phyloP scores from a whole-genome alignment of 805 yeast species.

The Yarrowia sp. region DNA sequence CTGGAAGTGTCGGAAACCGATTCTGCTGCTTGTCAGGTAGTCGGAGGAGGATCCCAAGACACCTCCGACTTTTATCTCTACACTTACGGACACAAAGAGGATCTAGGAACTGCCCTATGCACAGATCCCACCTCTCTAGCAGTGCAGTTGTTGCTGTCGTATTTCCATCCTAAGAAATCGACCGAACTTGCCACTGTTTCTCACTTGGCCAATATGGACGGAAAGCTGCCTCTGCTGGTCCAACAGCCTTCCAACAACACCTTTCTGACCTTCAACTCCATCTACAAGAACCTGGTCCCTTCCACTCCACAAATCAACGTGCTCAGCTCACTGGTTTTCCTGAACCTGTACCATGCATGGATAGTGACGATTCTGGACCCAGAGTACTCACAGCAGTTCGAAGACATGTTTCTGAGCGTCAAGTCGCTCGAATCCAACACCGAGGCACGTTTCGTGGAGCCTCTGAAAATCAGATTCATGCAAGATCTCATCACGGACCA shows the following conservation, averaged over 20 bases:
- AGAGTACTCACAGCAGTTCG: not conserved
- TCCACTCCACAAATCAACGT: not conserved
- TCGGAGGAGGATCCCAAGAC: conserved; percentile 25
- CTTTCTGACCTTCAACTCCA: conserved; percentile 9
- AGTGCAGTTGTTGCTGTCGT: conserved; percentile 29
- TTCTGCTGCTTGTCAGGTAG: not conserved
- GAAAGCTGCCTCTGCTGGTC: conserved; percentile 27
- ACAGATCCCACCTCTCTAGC: conserved; percentile 37
- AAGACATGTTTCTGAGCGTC: conserved; percentile 26
- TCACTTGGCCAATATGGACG: conserved; percentile 25
- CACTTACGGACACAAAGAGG: conserved; percentile 32
- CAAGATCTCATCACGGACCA: conserved; percentile 8
- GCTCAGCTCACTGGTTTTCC: conserved; percentile 26
- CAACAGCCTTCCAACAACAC: not conserved
- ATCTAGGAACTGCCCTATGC: conserved; percentile 29
- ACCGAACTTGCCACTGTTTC: not conserved
- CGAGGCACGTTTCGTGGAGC: conserved; percentile 12
- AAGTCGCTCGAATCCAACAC: conserved; percentile 8
- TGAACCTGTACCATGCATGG: conserved; percentile 30
- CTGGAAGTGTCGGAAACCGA: conserved; percentile 19
- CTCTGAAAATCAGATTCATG: conserved; percentile 11
- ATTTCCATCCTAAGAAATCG: not conserved
- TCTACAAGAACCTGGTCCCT: conserved; percentile 17
- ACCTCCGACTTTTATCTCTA: conserved; percentile 12
- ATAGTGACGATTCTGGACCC: conserved; percentile 26